Conservation (phyloP, 1,284 basidiomycete species). For the Fomitopsis palustris region DNA sequence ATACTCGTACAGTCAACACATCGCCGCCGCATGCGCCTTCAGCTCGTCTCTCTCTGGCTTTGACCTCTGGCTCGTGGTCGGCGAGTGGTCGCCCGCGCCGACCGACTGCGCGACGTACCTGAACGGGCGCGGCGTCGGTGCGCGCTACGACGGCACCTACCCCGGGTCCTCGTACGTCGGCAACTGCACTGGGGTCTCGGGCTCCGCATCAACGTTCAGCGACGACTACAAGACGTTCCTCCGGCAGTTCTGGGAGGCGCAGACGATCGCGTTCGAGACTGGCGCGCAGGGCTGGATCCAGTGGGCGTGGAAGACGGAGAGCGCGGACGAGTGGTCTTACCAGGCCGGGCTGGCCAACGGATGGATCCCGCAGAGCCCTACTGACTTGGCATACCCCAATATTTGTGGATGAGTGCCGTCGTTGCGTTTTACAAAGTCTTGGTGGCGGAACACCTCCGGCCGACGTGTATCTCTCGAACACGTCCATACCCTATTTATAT, state of each 20-base stretch:
- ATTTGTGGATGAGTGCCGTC: conserved; percentile 35
- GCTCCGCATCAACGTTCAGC: conserved; percentile 70
- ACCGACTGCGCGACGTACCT: conserved; percentile 84
- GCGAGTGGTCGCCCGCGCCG: conserved; percentile 82
- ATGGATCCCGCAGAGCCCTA: conserved; percentile 77
- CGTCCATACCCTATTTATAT: background rate
- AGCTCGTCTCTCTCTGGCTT: conserved; percentile 46
- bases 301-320: conserved; percentile 60
- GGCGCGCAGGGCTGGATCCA: conserved; percentile 67
- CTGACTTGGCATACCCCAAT: conserved; percentile 42
- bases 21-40: conserved; percentile 58
- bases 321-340: conserved; percentile 76
- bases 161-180: conserved; percentile 67
- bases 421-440: background rate
- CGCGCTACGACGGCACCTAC: conserved; percentile 78
- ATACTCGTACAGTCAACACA: conserved; percentile 57
- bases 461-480: too few relatives aligned
- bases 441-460: too few relatives aligned
- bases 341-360: conserved; percentile 73
- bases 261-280: conserved; percentile 64
- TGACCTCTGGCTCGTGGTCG: conserved; percentile 74
- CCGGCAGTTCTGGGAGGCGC: conserved; percentile 82
- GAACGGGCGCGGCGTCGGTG: conserved; percentile 55
- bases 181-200: conserved; percentile 72
- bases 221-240: conserved; percentile 81